These are phyloP conservation scores for Trametes sp. DNA, from an alignment of 1,284 basidiomycete species.

Conservation along the genomic window DNA sequence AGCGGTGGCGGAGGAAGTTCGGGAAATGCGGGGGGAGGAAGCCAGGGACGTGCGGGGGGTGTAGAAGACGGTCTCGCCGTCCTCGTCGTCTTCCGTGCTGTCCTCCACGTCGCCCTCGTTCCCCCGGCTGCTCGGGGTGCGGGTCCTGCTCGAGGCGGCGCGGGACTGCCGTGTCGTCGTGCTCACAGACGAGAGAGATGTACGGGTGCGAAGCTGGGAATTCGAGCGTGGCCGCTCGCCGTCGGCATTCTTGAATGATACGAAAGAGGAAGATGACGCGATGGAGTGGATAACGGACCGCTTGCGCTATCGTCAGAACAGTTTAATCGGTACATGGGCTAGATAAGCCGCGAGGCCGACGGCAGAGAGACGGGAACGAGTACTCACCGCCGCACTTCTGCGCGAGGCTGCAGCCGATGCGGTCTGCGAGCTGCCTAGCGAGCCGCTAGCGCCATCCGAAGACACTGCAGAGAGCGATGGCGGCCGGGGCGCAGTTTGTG, in stretches of 20 bases:
- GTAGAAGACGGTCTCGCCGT: slow-evolving; percentile 56
- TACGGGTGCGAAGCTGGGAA: slow-evolving; percentile 17
- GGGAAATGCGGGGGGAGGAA: slow-evolving; percentile 53
- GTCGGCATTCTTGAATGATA: slow-evolving; percentile 29
- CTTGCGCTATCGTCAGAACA: slow-evolving; percentile 26
- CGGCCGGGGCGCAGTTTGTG: neutral
- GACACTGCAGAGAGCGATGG: slow-evolving; percentile 13
- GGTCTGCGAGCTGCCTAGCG: neutral
- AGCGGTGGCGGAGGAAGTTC: slow-evolving; percentile 36
- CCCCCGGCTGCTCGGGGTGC: slow-evolving; percentile 27
- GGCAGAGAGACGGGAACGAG: slow-evolving; percentile 1
- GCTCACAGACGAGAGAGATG: slow-evolving; percentile 25
- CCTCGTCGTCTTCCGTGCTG: slow-evolving; percentile 45
- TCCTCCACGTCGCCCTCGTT: slow-evolving; percentile 40
- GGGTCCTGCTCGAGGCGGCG: slow-evolving; percentile 19
- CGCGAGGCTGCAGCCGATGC: slow-evolving; percentile 6
- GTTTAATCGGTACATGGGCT: neutral
- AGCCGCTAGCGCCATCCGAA: slow-evolving; percentile 16
- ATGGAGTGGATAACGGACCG: slow-evolving; percentile 38
- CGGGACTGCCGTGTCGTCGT: slow-evolving; percentile 27
- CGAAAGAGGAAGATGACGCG: slow-evolving; percentile 37
- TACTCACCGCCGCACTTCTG: slow-evolving; percentile 9
- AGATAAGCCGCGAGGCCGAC: slow-evolving; percentile 23
- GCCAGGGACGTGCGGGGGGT: slow-evolving; percentile 52
- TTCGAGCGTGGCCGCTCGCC: slow-evolving; percentile 14